Evolutionary conservation across 257 asterid genomes (phyloP).

Genomic region (Osmanthus fragrans): DNA sequence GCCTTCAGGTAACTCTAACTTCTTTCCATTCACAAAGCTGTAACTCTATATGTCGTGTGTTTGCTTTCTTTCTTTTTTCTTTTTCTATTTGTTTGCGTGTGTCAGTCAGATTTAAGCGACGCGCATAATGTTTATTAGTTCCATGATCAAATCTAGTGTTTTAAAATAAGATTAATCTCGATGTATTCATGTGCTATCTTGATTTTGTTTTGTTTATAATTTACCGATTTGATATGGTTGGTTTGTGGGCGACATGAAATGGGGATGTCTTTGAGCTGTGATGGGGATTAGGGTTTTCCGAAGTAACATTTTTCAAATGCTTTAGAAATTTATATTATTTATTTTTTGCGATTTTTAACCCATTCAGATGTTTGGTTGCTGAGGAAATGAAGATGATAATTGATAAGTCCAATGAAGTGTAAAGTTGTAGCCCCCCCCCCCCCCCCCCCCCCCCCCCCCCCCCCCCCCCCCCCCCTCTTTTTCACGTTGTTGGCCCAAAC

Average conservation of each 20-base stretch:
- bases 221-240: not conserved
- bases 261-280: not conserved
- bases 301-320: not conserved
- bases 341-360: not conserved
- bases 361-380: not conserved
- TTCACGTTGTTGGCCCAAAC: not conserved
- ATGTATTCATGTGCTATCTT: not conserved
- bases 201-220: not conserved
- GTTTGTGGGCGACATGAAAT: not conserved
- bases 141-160: not conserved
- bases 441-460: too few relatives aligned
- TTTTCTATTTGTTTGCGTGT: not conserved
- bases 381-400: not conserved
- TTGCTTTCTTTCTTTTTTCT: not conserved
- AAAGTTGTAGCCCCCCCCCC: not conserved
- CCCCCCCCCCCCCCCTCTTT: not conserved
- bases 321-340: not conserved
- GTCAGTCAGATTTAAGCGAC: not conserved
- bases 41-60: not conserved
- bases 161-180: not conserved
- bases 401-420: not conserved
- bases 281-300: slow-evolving; percentile 1
- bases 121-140: not conserved
- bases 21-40: not conserved
- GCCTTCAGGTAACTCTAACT: not conserved